phyloP scores from a whole-genome alignment of 1,284 basidiomycete species.

The Coniophora puteana region DNA sequence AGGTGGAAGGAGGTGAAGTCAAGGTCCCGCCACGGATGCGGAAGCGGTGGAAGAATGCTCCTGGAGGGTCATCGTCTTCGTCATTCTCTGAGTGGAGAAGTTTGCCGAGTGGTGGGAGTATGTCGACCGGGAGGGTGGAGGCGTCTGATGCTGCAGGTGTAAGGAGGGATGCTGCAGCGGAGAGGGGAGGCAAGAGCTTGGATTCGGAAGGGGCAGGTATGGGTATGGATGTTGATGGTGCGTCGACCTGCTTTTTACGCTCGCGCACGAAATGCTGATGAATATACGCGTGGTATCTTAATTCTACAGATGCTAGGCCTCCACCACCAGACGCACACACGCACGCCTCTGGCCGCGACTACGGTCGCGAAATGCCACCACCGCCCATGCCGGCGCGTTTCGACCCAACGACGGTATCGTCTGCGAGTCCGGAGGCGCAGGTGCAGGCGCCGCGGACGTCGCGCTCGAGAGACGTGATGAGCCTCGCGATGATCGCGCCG shows the following conservation, averaged over 20 bases:
- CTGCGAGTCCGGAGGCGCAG: no score
- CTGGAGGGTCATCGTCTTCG: no score
- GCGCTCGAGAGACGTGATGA: no score
- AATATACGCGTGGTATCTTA: background rate
- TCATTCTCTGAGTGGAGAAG: constrained; percentile 11
- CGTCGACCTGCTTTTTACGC: constrained; percentile 11
- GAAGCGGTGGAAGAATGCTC: constrained; percentile 55
- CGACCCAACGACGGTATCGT: constrained; percentile 33
- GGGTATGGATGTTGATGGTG: constrained; percentile 24
- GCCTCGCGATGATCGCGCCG: no score
- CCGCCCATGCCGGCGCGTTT: constrained; percentile 41
- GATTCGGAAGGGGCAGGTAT: constrained; percentile 28
- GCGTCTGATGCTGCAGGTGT: no score
- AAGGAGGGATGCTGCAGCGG: no score
- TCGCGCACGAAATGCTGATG: background rate
- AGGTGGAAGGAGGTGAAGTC: constrained; percentile 26
- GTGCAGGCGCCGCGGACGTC: no score
- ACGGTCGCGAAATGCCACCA: constrained; percentile 43
- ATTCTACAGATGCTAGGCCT: no score
- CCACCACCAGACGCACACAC: constrained; percentile 19
- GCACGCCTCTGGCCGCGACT: no score
- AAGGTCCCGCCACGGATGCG: constrained; percentile 63
- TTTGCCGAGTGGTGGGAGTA: constrained; percentile 10
- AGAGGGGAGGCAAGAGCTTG: constrained; percentile 18
- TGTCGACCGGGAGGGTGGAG: no score